Base-by-base conservation (phyloP, 2,329 filamentous ascomycete genomes). In the Penicillium hordei region DNA sequence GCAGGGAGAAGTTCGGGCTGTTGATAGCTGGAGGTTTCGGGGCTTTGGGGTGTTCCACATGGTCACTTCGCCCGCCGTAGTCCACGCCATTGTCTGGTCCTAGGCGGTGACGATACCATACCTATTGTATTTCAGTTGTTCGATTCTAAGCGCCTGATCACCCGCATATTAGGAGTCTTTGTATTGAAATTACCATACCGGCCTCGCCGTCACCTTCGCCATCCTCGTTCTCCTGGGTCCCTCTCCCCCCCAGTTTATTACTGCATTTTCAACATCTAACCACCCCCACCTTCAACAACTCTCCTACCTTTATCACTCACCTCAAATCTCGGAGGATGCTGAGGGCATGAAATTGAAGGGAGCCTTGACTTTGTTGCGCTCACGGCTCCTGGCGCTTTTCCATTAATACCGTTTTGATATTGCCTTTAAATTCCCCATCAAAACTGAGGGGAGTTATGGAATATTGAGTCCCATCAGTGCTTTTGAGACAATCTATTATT, bases 341-440 rank as follows among this genome's bases (percentile, higher is more conserved):
- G 70, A 75, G 71, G 73, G 67, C 69, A 76, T 76, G 72, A 73
- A 68, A 66, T 64, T 62, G 59, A 69, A 70, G 66, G 71, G 68
- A 71, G 70, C 71, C 71, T 64, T 70, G 68, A 70, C 63, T 72
- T 73, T 66, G 65, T 72, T 75, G 74, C 73, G 73, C 73, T 72
- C 71, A 72, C 68, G 70, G 70, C 73, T 74, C 69, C 71, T 73
- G 68, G 71, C 72, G 68, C 71, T 69, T 65, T 67, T 66, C 65
- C 57, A 62, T 68, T 54, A 57, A 53, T 60, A 58, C 62, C 58
- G 62, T 17, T 63, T 60, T 60, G 63, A 68, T 63, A 57, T 60
- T 56, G 59, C 55, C 53, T 58, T 53, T 51, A 60, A 61, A 54
- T 52, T 57, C 51, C 48, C 52, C 48, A 62, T 55, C 55, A 45